Percentiles rank a stretch among this genome's conserved stretches.
phyloP scores from a whole-genome alignment of 345 rosid genomes.

The Ricinus communis region DNA sequence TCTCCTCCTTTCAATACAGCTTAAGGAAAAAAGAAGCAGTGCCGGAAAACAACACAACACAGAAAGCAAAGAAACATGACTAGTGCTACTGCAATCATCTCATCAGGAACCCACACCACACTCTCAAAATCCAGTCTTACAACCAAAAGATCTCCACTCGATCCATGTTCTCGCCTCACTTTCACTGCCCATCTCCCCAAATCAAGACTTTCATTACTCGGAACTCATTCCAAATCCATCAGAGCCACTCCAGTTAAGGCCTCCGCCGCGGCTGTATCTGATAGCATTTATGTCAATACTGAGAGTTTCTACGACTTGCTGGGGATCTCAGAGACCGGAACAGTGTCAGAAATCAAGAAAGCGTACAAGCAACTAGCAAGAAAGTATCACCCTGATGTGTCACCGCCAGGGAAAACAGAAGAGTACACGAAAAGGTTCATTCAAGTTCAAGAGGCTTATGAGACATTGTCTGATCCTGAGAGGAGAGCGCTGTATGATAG shows the following conservation, averaged over 20 bases:
- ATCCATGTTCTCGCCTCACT: not conserved
- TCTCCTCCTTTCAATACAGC: not conserved
- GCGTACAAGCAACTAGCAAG: slow-evolving; percentile 82
- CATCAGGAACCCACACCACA: not conserved
- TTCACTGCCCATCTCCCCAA: slow-evolving; percentile 4
- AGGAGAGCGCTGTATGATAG: slow-evolving; percentile 25
- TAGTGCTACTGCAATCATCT: not conserved
- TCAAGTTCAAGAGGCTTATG: slow-evolving; percentile 36
- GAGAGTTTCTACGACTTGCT: slow-evolving; percentile 68
- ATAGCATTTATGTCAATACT: not conserved
- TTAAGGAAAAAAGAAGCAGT: too few species aligned
- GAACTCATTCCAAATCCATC: not conserved
- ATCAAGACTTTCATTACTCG: not conserved
- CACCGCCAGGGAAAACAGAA: slow-evolving; percentile 69
- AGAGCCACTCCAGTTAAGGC: not conserved
- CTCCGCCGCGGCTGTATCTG: not conserved
- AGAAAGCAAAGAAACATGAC: not conserved
- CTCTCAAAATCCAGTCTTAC: not conserved
- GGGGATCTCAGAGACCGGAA: slow-evolving; percentile 60
- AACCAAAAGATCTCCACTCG: not conserved
- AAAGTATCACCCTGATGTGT: slow-evolving; percentile 89
- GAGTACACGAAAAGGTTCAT: slow-evolving; percentile 60
- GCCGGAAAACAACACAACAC: not conserved
- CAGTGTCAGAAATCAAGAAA: slow-evolving; percentile 67
- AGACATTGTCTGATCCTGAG: slow-evolving; percentile 32